Evolutionary conservation across 208 protist species (phyloP).

Genomic region (Trypanosoma grayi): DNA sequence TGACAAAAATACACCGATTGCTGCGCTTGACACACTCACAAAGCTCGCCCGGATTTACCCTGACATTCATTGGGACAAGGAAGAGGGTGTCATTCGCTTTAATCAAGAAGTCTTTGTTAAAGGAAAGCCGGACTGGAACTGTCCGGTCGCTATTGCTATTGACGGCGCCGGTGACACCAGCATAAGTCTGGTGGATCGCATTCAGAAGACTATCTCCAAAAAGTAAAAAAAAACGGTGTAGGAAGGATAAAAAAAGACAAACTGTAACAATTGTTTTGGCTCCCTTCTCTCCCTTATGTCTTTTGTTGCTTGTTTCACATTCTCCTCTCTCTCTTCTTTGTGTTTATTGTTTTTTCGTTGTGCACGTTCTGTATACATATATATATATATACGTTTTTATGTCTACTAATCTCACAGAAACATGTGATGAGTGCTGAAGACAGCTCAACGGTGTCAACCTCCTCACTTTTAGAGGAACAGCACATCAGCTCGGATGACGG

Average conservation of each 20-base stretch:
- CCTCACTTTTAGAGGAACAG: constrained; percentile 10
- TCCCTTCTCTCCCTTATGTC: background rate
- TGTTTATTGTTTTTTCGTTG: constrained; percentile 3
- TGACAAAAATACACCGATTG: constrained; percentile 59
- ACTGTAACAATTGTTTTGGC: too few species aligned
- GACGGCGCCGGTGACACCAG: constrained; percentile 55
- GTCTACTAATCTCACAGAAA: constrained; percentile 4
- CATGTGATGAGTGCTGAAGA: constrained; percentile 24
- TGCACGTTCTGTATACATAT: background rate
- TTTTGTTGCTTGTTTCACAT: too few species aligned
- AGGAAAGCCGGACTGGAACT: constrained; percentile 70
- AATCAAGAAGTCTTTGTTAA: constrained; percentile 70
- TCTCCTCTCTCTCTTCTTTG: constrained; percentile 9
- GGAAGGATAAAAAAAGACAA: too few species aligned
- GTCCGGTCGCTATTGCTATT: constrained; percentile 47
- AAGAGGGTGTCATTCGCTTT: constrained; percentile 68
- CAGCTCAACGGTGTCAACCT: constrained; percentile 8
- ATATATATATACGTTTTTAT: constrained; percentile 16
- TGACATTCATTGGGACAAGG: constrained; percentile 72
- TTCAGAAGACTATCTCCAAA: constrained; percentile 59
- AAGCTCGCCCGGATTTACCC: constrained; percentile 73
- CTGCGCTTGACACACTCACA: constrained; percentile 59
- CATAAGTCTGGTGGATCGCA: constrained; percentile 48
- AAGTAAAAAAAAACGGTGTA: constrained; percentile 38
- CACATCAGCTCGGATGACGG: background rate